A percentile compares a stretch with the other conserved stretches of the same genome.
Conservation (phyloP, 2,329 filamentous ascomycete species). For the Fusarium austroafricanum region DNA sequence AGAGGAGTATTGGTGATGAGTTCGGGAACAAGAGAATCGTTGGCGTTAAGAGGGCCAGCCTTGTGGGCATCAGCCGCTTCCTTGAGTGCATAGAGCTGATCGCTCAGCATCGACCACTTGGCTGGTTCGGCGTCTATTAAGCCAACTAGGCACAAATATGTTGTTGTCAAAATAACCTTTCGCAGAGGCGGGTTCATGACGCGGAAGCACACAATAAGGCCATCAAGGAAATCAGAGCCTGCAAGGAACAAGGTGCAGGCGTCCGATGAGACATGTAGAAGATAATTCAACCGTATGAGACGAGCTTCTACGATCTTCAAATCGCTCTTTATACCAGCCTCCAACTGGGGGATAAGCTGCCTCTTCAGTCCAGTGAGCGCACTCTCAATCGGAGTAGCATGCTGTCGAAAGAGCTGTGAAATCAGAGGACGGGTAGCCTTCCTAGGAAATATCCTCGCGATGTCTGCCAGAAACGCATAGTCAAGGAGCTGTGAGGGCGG, state of each 20-base stretch:
- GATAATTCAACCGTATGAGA: slow-evolving; percentile 69
- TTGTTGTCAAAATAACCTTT: slow-evolving; percentile 75
- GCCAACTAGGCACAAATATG: slow-evolving; percentile 80
- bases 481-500: slow-evolving; percentile 64
- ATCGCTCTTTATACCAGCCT: slow-evolving; percentile 68
- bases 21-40: slow-evolving; percentile 81
- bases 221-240: slow-evolving; percentile 89
- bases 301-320: slow-evolving; percentile 65
- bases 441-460: slow-evolving; percentile 75
- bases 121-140: slow-evolving; percentile 74
- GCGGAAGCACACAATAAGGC: slow-evolving; percentile 73
- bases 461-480: slow-evolving; percentile 76
- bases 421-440: slow-evolving; percentile 67
- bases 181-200: slow-evolving; percentile 72
- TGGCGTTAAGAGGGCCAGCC: slow-evolving; percentile 64
- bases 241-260: slow-evolving; percentile 75
- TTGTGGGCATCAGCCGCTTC: slow-evolving; percentile 74
- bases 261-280: slow-evolving; percentile 71
- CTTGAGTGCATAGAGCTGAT: slow-evolving; percentile 86
- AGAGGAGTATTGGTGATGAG: slow-evolving; percentile 84
- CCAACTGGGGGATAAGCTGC: slow-evolving; percentile 70
- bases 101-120: slow-evolving; percentile 80
- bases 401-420: slow-evolving; percentile 62
- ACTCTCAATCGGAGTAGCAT: slow-evolving; percentile 62
- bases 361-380: slow-evolving; percentile 71